Evolutionary conservation across 2,329 filamentous ascomycete species (phyloP), one percentile per base, ranked within the genome.

Genomic region (Microthyrium microscopicum): DNA sequence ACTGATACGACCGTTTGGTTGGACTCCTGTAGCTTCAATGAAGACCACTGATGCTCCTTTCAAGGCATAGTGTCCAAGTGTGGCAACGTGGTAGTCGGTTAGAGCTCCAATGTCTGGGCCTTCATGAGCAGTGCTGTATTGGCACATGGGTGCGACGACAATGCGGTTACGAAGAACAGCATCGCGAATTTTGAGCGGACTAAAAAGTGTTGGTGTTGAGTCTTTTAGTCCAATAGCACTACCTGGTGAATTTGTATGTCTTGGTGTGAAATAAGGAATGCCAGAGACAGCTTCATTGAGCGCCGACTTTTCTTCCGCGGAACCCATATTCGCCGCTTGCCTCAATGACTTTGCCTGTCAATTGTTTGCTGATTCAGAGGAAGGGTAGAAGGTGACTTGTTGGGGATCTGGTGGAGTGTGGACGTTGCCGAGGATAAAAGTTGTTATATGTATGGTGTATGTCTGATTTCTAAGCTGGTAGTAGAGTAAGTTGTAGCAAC

Each of bases 81-180:
- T 54, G 0, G 48, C 51, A 26, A 55, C 44, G 36, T 55, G 53
- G 37, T 53, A 55, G 15, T 35, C 31, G n/a, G 52, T 55, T 9
- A 55, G 29, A 6, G 45, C 45, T 28, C 52, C 53, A 4, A 49
- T 54, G 20, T 47, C 29, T 4, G 54, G 51, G 1, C 57, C 57
- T 5, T 39, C 30, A 2, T 46, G 34, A 4, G 52, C 48, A 7
- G 46, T 50, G 29, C 41, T 45, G 41, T 49, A 55, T 34, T 54
- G 50, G 40, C 53, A 55, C 52, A 55, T 54, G n/a, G 52, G 53
- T 0, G 51, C 48, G 7, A 55, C 51, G 4, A 52, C 33, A 35
- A 55, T 52, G 37, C 53, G 47, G 40, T 55, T 55, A 24, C 47
- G 45, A 18, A 55, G 45, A 1, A 49, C 55, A 3, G 43, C 45